phyloP scores from a whole-genome alignment of 2,329 filamentous ascomycete genomes.

The Microcyclospora tardicrescens region DNA sequence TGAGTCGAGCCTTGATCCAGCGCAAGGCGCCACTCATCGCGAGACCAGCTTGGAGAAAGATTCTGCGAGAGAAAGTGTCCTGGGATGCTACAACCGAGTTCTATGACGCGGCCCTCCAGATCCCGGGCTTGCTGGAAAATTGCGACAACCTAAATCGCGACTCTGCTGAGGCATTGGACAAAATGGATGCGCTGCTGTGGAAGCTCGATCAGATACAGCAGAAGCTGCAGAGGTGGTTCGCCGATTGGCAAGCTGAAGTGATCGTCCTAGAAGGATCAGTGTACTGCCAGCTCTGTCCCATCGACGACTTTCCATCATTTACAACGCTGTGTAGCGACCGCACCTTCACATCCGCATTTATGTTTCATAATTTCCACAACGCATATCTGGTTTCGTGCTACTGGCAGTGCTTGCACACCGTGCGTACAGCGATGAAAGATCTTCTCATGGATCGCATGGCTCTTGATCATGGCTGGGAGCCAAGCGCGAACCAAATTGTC shows the following conservation, averaged over 20 bases:
- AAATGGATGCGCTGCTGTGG: slow-evolving; percentile 10
- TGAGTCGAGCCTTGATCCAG: slow-evolving; percentile 14
- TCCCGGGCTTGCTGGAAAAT: slow-evolving; percentile 16
- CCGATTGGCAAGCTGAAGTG: slow-evolving; percentile 6
- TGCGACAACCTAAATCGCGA: slow-evolving; percentile 11
- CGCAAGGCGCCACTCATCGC: slow-evolving; percentile 19
- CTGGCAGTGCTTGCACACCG: slow-evolving; percentile 19
- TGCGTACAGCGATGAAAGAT: slow-evolving; percentile 13
- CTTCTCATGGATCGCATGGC: slow-evolving; percentile 11
- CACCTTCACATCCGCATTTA: slow-evolving; percentile 14
- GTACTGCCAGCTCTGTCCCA: slow-evolving; percentile 6
- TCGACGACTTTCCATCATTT: slow-evolving; percentile 17
- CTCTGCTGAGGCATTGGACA: slow-evolving; percentile 1
- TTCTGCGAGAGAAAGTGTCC: slow-evolving; percentile 13
- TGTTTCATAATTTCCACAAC: slow-evolving; percentile 17
- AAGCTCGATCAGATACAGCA: slow-evolving; percentile 11
- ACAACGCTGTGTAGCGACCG: slow-evolving; percentile 11
- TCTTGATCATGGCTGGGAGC: slow-evolving; percentile 10
- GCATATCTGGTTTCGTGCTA: slow-evolving; percentile 19
- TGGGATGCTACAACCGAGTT: slow-evolving; percentile 14
- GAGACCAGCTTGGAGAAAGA: slow-evolving; percentile 14
- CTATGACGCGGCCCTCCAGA: slow-evolving; percentile 18
- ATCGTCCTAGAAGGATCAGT: slow-evolving; percentile 1
- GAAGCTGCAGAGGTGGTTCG: slow-evolving; percentile 14
- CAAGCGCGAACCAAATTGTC: slow-evolving; percentile 7